A percentile compares a stretch with the other conserved stretches of the same genome.
Evolutionary conservation across 2,329 filamentous ascomycete species (phyloP).

Genomic region (Calonectria multiphialidica): DNA sequence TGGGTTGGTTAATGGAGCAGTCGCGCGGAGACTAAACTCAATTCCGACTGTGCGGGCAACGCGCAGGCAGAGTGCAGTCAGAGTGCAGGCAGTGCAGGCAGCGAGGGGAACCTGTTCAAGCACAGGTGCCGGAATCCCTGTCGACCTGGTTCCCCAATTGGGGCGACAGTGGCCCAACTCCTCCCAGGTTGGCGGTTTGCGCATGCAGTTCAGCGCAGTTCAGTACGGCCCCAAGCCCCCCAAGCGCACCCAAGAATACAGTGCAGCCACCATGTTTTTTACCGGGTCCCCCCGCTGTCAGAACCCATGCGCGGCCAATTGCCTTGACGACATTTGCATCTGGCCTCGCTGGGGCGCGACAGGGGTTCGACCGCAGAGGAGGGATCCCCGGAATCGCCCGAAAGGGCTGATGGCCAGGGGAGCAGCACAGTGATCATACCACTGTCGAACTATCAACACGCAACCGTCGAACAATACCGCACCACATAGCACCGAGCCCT

Average conservation of each 20-base stretch:
- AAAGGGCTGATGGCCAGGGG: slow-evolving; percentile 30
- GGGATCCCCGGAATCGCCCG: slow-evolving; percentile 26
- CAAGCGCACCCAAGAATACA: neutral
- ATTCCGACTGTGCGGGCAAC: neutral
- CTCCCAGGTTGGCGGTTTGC: neutral
- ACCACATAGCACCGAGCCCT: slow-evolving; percentile 8
- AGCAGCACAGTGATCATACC: slow-evolving; percentile 35
- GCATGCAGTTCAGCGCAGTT: neutral
- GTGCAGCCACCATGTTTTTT: neutral
- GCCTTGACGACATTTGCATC: slow-evolving; percentile 1
- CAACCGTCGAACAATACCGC: slow-evolving; percentile 27
- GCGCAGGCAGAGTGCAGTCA: neutral
- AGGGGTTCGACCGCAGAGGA: neutral
- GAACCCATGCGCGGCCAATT: neutral
- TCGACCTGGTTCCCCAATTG: neutral
- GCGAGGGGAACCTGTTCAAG: neutral
- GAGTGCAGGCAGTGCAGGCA: neutral
- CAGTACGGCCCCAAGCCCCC: neutral
- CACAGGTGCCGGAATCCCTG: neutral
- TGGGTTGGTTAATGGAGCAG: neutral
- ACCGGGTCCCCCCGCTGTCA: neutral
- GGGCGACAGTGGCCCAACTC: neutral
- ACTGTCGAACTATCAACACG: slow-evolving; percentile 40
- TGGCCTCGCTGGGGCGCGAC: neutral
- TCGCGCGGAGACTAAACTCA: neutral